phyloP scores from a whole-genome alignment of 495 filamentous ascomycete species.

The Penicillium silybi region DNA sequence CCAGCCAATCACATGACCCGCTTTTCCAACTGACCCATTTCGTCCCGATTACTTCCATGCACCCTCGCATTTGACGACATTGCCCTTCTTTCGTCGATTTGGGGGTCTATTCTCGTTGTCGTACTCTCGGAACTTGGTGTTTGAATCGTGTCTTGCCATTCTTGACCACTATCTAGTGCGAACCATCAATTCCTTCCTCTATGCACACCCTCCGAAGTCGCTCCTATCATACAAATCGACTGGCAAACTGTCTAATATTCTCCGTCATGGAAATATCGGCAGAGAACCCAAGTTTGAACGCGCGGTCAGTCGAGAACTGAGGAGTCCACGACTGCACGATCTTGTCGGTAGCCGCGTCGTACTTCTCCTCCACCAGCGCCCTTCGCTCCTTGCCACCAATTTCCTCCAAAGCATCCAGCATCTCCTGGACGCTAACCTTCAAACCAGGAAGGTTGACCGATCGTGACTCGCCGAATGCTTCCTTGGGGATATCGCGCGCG shows the following conservation, averaged over 20 bases:
- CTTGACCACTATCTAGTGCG: neutral
- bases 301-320: conserved; percentile 57
- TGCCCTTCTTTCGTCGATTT: neutral
- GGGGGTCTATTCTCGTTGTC: neutral
- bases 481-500: conserved; percentile 53
- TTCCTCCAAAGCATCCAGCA: conserved; percentile 68
- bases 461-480: conserved; percentile 52
- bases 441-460: conserved; percentile 72
- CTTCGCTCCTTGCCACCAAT: conserved; percentile 67
- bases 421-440: conserved; percentile 66
- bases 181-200: neutral
- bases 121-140: neutral
- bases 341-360: conserved; percentile 60
- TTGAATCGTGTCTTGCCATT: neutral
- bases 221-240: conserved; percentile 25
- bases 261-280: conserved; percentile 56
- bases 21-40: conserved; percentile 42
- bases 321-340: conserved; percentile 74
- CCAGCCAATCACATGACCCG: conserved; percentile 50
- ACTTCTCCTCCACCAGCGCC: conserved; percentile 60
- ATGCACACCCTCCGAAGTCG: conserved; percentile 1
- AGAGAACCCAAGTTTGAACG: conserved; percentile 56
- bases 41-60: conserved; percentile 39
- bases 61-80: neutral
- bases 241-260: conserved; percentile 52